These are phyloP conservation scores for Aspergillus wentii DNA, from an alignment of 495 filamentous ascomycete species.

Conservation along the genomic window DNA sequence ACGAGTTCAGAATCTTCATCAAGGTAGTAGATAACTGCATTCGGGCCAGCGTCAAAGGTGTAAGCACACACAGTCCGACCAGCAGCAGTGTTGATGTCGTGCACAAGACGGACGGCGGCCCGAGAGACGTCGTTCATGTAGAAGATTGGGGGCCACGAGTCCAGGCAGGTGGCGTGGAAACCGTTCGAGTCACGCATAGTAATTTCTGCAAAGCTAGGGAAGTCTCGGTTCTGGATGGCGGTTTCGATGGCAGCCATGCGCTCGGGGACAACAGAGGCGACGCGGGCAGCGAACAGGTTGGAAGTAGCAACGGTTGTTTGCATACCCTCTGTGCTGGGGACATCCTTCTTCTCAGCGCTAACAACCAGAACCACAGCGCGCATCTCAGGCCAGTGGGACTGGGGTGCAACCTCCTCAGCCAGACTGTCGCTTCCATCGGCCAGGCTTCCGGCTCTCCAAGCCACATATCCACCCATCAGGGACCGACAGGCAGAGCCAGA, in stretches of 20 bases:
- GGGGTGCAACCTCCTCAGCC: conserved; percentile 81
- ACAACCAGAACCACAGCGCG: conserved; percentile 85
- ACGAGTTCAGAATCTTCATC: conserved; percentile 69
- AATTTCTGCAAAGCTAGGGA: conserved; percentile 78
- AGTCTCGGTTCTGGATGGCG: conserved; percentile 73
- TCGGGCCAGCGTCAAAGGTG: conserved; percentile 96
- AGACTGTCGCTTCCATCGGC: conserved; percentile 76
- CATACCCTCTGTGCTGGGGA: conserved; percentile 88
- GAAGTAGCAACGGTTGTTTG: conserved; percentile 90
- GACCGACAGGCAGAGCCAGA: conserved; percentile 89
- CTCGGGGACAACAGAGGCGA: conserved; percentile 67
- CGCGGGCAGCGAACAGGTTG: conserved; percentile 70
- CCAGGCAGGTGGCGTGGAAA: conserved; percentile 92
- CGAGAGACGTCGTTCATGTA: conserved; percentile 93
- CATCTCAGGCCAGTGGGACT: conserved; percentile 92
- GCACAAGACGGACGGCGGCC: conserved; percentile 80
- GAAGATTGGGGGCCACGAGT: conserved; percentile 95
- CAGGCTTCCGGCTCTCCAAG: conserved; percentile 73
- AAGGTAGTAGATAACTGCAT: conserved; percentile 91
- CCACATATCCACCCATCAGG: conserved; percentile 92
- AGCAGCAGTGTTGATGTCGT: conserved; percentile 73
- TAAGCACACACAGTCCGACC: conserved; percentile 81
- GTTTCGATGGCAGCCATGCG: conserved; percentile 84
- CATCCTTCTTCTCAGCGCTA: conserved; percentile 89
- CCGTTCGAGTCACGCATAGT: conserved; percentile 95